Percentiles rank a stretch among this genome's conserved stretches.
Conservation (phyloP, 345 rosid species). For the Hirschfeldia incana region DNA sequence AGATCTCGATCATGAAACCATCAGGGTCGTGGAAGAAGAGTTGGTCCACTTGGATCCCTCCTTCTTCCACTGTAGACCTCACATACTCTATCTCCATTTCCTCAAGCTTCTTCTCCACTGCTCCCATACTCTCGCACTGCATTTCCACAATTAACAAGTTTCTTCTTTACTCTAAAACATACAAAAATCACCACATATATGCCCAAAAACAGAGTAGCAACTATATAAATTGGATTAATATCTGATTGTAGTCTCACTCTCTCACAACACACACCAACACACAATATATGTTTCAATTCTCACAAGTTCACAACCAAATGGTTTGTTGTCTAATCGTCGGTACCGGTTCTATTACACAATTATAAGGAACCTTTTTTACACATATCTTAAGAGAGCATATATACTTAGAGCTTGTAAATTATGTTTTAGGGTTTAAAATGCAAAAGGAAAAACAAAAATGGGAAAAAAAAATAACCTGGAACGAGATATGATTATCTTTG, state of each 20-base stretch:
- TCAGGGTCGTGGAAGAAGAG: constrained; percentile 83
- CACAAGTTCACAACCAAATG: background rate
- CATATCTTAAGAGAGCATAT: background rate
- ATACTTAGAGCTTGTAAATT: background rate
- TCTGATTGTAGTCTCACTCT: background rate
- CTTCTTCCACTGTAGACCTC: constrained; percentile 59
- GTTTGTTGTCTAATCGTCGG: background rate
- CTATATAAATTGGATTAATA: background rate
- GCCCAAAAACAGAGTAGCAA: constrained; percentile 26
- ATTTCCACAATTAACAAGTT: background rate
- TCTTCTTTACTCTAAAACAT: background rate
- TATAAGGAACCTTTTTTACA: background rate
- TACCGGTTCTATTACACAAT: background rate
- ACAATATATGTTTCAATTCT: background rate
- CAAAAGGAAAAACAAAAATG: background rate
- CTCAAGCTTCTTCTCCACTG: constrained; percentile 63
- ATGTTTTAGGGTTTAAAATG: background rate
- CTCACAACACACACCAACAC: background rate
- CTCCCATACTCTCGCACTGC: constrained; percentile 72
- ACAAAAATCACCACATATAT: background rate
- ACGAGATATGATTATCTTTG: constrained; percentile 73
- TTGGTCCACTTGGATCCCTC: constrained; percentile 70
- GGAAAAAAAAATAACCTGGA: constrained; percentile 48
- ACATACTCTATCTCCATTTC: constrained; percentile 60
- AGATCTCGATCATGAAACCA: constrained; percentile 82